Conservation (phyloP, 2,329 filamentous ascomycete species). For the Colletotrichum camelliae region DNA sequence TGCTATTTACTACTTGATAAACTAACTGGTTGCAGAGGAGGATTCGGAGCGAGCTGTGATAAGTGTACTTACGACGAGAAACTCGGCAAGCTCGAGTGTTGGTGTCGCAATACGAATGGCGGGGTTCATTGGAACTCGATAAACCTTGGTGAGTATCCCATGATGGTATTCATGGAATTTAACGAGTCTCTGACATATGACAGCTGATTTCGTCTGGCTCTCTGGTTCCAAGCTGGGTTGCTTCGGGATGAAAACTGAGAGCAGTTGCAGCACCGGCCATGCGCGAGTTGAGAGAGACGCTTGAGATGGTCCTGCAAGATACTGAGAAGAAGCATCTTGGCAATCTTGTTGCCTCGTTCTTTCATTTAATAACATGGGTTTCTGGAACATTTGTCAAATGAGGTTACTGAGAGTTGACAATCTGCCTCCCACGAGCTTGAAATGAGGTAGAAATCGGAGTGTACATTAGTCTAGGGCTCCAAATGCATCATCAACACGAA, state of each 20-base stretch:
- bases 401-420: background rate
- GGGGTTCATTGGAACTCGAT: background rate
- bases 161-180: background rate
- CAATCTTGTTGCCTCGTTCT: background rate
- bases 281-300: background rate
- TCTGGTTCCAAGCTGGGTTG: background rate
- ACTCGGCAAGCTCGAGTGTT: background rate
- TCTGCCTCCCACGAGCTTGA: background rate
- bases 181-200: background rate
- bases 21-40: background rate
- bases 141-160: background rate
- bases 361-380: background rate
- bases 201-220: background rate
- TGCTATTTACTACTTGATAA: accelerated
- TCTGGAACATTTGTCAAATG: background rate
- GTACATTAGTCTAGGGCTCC: background rate
- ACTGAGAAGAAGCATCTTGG: accelerated
- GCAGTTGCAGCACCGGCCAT: background rate
- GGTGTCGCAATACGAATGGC: background rate
- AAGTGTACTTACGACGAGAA: background rate
- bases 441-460: accelerated
- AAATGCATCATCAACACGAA: accelerated
- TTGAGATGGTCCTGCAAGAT: background rate
- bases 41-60: background rate
- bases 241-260: background rate